These are phyloP conservation scores for Schizothecium vesticola DNA, from an alignment of 495 filamentous ascomycete genomes.

Conservation along the genomic window DNA sequence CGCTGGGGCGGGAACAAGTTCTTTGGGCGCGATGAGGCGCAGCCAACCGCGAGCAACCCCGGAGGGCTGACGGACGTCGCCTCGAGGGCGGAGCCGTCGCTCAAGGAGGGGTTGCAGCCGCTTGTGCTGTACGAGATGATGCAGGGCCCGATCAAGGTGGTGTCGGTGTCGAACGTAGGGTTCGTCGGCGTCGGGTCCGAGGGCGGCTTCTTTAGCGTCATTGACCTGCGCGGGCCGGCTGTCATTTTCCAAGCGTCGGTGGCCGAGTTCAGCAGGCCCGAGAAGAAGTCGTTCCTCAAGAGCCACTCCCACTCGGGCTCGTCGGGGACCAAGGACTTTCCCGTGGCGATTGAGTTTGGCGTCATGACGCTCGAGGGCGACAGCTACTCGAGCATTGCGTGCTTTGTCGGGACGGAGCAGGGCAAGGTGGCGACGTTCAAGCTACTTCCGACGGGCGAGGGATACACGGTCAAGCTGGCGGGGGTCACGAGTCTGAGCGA, in stretches of 20 bases:
- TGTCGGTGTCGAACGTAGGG: slow-evolving; percentile 83
- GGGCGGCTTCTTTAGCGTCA: slow-evolving; percentile 66
- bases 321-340: slow-evolving; percentile 57
- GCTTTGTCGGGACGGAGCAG: slow-evolving; percentile 82
- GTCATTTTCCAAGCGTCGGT: slow-evolving; percentile 73
- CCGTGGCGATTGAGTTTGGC: slow-evolving; percentile 77
- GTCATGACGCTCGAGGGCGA: slow-evolving; percentile 91
- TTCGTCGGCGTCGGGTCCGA: slow-evolving; percentile 86
- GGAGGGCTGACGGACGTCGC: slow-evolving; percentile 66
- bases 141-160: slow-evolving; percentile 67
- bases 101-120: slow-evolving; percentile 79
- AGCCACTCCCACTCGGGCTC: slow-evolving; percentile 32
- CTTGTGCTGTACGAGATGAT: slow-evolving; percentile 74
- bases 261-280: slow-evolving; percentile 59
- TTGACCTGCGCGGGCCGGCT: slow-evolving; percentile 83
- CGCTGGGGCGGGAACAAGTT: slow-evolving; percentile 76
- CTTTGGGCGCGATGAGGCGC: slow-evolving; percentile 46
- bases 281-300: slow-evolving; percentile 63
- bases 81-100: slow-evolving; percentile 66
- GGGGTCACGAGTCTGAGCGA: slow-evolving; percentile 65
- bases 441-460: slow-evolving; percentile 64
- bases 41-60: slow-evolving; percentile 51
- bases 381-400: slow-evolving; percentile 87
- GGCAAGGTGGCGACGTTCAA: slow-evolving; percentile 86
- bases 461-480: slow-evolving; percentile 68